Evolutionary conservation across 257 asterid genomes (phyloP), one percentile per base, ranked within the genome.

Genomic region (Salvia miltiorrhiza): DNA sequence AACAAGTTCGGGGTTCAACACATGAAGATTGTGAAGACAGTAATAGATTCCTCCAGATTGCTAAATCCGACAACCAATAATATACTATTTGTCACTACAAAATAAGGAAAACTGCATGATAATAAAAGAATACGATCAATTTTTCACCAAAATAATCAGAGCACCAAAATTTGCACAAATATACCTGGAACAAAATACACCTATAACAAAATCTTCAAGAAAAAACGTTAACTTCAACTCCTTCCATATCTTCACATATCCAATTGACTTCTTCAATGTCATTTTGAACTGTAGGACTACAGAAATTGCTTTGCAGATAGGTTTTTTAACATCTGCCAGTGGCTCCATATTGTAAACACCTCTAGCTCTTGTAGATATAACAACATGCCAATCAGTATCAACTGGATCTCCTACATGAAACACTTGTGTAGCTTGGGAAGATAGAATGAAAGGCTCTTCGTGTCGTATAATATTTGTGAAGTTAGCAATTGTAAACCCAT

Each of bases 401-500:
- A 63, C 26, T 1, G 41, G 69, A 43, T 63, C 24, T 3, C 9
- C 4, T 19, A 63, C 69, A 43, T 63, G 43, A 24, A 63, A 63
- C 41, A 63, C 55, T 12, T 63, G 69, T 21, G 69, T 14, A 43
- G 55, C 55, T 43, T 63, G 55, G 30, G 41, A 21, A 4, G 58
- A 20, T 0, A 52, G 3, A 9, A 52, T 52, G 3, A 21, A 52
- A 52, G 56, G 59, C 21, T 52, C 59, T 23, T 52, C 35, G 11
- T 52, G 59, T 9, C 35, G 17, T 23, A 16, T 14, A 5, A 41
- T 21, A 63, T 53, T 11, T 4, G 16, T 21, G 14, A 63, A 63
- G 43, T 43, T 44, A 44, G 41, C 56, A 8, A 63, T 41, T 41
- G 69, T 43, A 9, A 63, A 63, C 9, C 69, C 69, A 63, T 63